These are phyloP conservation scores for Saccharum spontaneum DNA, from an alignment of 176 grass and related monocot genomes.

Conservation along the genomic window DNA sequence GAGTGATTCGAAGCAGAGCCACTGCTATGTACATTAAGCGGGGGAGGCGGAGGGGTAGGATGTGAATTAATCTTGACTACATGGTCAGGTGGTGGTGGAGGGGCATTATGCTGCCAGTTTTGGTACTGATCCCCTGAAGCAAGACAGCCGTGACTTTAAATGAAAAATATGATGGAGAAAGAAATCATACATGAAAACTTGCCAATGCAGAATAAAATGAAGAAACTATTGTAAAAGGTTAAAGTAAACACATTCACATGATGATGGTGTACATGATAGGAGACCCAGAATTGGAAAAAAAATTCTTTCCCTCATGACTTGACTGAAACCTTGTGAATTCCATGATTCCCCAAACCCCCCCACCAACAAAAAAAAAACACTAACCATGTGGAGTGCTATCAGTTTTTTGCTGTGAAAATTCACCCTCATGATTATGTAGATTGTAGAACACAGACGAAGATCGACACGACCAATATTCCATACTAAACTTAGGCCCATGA, in stretches of 20 bases:
- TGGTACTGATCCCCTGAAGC: constrained; percentile 79
- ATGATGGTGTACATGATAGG: neutral
- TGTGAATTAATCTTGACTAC: constrained; percentile 58
- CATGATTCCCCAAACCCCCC: too few species aligned
- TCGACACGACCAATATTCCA: neutral
- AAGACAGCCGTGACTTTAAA: neutral
- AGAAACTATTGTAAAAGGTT: neutral
- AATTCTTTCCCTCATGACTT: neutral
- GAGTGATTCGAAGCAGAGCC: constrained; percentile 75
- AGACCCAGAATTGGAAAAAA: neutral
- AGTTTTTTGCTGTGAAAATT: neutral
- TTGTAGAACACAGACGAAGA: neutral
- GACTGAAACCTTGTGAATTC: neutral
- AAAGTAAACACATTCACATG: neutral
- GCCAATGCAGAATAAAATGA: constrained; percentile 14
- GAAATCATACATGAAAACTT: neutral
- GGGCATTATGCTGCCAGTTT: constrained; percentile 77
- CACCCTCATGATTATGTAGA: neutral
- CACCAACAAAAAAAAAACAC: neutral
- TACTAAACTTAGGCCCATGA: constrained; percentile 5
- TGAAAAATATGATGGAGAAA: neutral
- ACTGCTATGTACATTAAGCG: constrained; percentile 54
- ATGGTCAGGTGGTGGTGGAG: constrained; percentile 65
- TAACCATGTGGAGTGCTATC: neutral
- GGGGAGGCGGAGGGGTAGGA: constrained; percentile 43